Conservation (phyloP, 1,284 basidiomycete species). For the Mycosarcoma mackinlayi region DNA sequence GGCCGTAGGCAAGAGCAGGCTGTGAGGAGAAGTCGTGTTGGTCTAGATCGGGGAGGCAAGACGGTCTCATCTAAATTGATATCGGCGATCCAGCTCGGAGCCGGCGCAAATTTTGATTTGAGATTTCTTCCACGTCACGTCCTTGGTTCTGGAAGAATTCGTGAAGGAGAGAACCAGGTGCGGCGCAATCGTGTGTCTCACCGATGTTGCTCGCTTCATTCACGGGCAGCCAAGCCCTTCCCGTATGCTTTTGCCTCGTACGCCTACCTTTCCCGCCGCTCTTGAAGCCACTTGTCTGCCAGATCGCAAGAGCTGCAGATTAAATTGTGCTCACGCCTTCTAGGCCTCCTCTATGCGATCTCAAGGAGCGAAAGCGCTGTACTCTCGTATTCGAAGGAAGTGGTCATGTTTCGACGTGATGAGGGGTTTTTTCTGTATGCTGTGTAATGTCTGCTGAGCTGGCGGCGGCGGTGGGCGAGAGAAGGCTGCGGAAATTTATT, state of each 20-base stretch:
- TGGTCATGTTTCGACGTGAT: too few relatives aligned
- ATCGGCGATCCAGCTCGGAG: slow-evolving; percentile 12
- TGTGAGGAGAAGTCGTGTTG: neutral
- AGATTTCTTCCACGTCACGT: slow-evolving; percentile 31
- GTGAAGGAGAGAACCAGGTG: too few relatives aligned
- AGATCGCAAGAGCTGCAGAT: too few relatives aligned
- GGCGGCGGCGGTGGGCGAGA: slow-evolving; percentile 6
- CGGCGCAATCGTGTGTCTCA: neutral
- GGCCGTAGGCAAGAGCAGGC: slow-evolving; percentile 2
- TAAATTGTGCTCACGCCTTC: too few relatives aligned
- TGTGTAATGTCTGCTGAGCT: slow-evolving; percentile 17
- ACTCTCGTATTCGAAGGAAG: too few relatives aligned
- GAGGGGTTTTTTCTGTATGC: too few relatives aligned
- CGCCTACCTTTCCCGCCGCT: too few relatives aligned
- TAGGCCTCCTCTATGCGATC: too few relatives aligned
- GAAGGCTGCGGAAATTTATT: slow-evolving; percentile 32
- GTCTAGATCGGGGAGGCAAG: neutral
- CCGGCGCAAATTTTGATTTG: neutral
- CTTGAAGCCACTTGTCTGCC: too few relatives aligned
- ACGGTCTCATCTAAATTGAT: neutral
- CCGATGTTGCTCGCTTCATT: neutral
- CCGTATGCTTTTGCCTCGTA: too few relatives aligned
- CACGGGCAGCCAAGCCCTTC: too few relatives aligned
- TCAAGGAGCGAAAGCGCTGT: too few relatives aligned
- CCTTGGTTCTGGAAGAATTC: slow-evolving; percentile 19